A percentile compares a stretch with the other conserved stretches of the same genome.
Evolutionary conservation across 73 alveolate genomes (phyloP).

Genomic region (Durusdinium trenchii): DNA sequence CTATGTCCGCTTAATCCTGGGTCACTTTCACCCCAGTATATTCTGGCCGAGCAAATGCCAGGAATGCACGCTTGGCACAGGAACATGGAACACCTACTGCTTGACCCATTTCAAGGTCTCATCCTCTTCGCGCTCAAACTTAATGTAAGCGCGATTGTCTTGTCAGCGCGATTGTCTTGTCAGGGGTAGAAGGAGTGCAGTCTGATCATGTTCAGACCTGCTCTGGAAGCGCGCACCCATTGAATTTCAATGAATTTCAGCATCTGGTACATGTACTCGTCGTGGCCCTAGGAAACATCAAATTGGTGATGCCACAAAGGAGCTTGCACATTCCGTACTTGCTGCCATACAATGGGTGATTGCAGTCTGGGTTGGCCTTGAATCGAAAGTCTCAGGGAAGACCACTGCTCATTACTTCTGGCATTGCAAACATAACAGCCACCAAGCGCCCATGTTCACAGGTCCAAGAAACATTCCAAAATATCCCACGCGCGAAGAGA

Average conservation of each 20-base stretch:
- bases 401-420: too few species aligned
- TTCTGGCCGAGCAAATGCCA: too few species aligned
- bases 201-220: conserved; percentile 46
- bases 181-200: conserved; percentile 63
- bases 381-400: conserved; percentile 2
- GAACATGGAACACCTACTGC: too few species aligned
- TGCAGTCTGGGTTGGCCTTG: conserved; percentile 24
- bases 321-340: conserved; percentile 31
- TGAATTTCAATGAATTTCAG: conserved; percentile 27
- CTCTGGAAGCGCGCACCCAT: conserved; percentile 64
- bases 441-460: too few species aligned
- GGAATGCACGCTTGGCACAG: too few species aligned
- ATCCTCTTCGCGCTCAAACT: conserved; percentile 25
- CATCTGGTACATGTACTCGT: conserved; percentile 61
- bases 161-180: too few species aligned
- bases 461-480: too few species aligned
- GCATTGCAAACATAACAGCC: too few species aligned
- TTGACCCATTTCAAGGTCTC: conserved; percentile 61
- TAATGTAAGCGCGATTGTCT: conserved; percentile 43
- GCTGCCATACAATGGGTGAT: background rate
- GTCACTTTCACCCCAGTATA: too few species aligned
- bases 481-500: too few species aligned
- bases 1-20: too few species aligned
- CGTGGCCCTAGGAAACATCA: conserved; percentile 54
- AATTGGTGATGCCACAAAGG: conserved; percentile 37